These are phyloP conservation scores for Diaporthe australafricana DNA, from an alignment of 2,329 filamentous ascomycete genomes.

Conservation along the genomic window DNA sequence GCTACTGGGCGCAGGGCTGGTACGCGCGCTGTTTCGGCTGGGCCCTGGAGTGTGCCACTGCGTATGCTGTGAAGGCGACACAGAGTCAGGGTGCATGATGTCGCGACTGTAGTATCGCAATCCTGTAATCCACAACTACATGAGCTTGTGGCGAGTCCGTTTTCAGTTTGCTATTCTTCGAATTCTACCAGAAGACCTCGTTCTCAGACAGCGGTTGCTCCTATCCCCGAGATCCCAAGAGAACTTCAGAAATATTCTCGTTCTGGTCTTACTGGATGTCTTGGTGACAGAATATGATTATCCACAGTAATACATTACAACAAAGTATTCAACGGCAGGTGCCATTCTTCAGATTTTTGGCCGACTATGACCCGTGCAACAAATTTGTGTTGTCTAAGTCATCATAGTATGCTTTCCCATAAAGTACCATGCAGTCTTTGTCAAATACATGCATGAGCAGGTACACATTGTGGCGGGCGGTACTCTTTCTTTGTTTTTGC, in stretches of 20 bases:
- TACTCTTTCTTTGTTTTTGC: background rate
- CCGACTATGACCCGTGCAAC: too few relatives aligned
- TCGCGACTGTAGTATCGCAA: background rate
- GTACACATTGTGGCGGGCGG: background rate
- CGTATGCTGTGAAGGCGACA: background rate
- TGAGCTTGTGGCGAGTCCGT: rapidly evolving
- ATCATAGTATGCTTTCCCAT: background rate
- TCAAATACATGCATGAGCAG: background rate
- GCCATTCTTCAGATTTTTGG: too few relatives aligned
- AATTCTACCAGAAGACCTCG: too few relatives aligned
- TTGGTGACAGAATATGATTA: too few relatives aligned
- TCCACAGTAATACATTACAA: background rate
- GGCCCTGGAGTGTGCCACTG: constrained; percentile 32
- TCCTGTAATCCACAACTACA: background rate
- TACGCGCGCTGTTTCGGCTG: constrained; percentile 32
- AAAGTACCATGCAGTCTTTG: background rate
- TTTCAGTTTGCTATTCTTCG: too few relatives aligned
- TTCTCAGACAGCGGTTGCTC: background rate
- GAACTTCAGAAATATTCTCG: too few relatives aligned
- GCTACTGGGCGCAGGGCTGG: constrained; percentile 31
- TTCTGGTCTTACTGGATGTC: background rate
- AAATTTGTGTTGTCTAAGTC: too few relatives aligned
- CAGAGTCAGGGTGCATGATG: background rate
- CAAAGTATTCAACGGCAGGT: background rate
- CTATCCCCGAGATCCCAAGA: background rate